Evolutionary conservation across 75 land plant species (phyloP), one percentile per base, ranked within the genome.

Genomic region (Chamaecyparis obtusa): DNA sequence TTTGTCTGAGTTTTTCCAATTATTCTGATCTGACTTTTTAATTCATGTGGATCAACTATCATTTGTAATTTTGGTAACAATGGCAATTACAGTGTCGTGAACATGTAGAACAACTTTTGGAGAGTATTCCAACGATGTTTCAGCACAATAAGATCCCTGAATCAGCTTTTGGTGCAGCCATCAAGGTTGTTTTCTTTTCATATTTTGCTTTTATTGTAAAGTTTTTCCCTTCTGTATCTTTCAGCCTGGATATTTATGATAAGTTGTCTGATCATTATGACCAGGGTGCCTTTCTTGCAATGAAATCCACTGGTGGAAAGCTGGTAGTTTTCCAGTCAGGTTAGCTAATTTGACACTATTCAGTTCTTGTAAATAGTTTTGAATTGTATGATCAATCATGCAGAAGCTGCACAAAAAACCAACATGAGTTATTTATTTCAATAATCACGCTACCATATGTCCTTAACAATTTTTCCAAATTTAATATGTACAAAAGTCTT

Each of bases 251-350:
- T 33, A 24, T 11, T 74, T 74, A 64, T 74, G 36, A 74, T 33
- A 74, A 33, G 33, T 33, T 30, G 15, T 74, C 76, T 74, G 14
- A 33, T 33, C n/a, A 32, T 74, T 33, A 74, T 74, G 15, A 86
- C 57, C 90, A 97, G 99, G 99, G 95, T 79, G 95, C 93, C 44
- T 96, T 93, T 89, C 85, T 98, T 85, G 99, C 99, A 14, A 89
- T 98, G 93, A 98, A 97, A 89, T 86, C 94, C 33, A 94, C 94
- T 54, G 99, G 99, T 39, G 99, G 99, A 14, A 97, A 96, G 86
- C 94, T 98, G 54, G 84, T 98, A 60, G 97, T 98, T 15, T 98
- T 98, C 84, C 99, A 98, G 87, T 95, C 99, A 89, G 99, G 99
- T 86, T 89, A 87, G 74, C 19, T 71, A 69, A 17, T 55, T 51